Evolutionary conservation across 2,329 filamentous ascomycete species (phyloP), one percentile per base, ranked within the genome.

Genomic region (Ambrosiella xylebori): DNA sequence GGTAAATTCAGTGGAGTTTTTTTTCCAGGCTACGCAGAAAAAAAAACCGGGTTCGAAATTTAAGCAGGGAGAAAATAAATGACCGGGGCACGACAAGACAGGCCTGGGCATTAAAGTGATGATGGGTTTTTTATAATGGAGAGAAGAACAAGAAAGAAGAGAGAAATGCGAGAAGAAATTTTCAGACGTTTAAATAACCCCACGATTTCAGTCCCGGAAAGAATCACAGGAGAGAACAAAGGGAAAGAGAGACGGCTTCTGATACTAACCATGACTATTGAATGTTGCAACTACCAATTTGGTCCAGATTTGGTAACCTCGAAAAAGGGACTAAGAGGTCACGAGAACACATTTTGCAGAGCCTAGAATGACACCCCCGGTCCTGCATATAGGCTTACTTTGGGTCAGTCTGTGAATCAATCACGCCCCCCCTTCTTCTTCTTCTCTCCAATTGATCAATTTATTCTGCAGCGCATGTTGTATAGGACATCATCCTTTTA

Each of bases 251-350:
- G 27, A 19, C 49, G 17, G 49, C 17, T 19, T 51, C 49, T 19
- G 17, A 35, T 8, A 19, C 17, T 3, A 27, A 27, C 27, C 4
- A 5, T 5, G 49, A 51, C 49, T 35, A 51, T 51, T 13, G 39
- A 41, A 19, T 17, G 52, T 37, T 39, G 52, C 15, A 19, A 41
- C 38, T n/a, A 17, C 52, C 47, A 35, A 39, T 13, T 19, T 41
- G 52, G 27, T 54, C 52, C 52, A 54, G 39, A 54, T 54, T 54
- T 38, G 52, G 51, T 37, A 53, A 53, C 27, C 9, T 15, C 51
- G 17, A 53, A 53, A 53, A 54, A 54, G 52, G 52, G 52, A 54
- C 38, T 41, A 54, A 54, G 52, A 41, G 52, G 36, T 54, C 52
- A 39, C 52, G 52, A 11, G 52, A 54, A 38, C 52, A 54, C 52